Evolutionary conservation across 2,329 filamentous ascomycete species (phyloP).

Genomic region (Tolypocladium nubicola): DNA sequence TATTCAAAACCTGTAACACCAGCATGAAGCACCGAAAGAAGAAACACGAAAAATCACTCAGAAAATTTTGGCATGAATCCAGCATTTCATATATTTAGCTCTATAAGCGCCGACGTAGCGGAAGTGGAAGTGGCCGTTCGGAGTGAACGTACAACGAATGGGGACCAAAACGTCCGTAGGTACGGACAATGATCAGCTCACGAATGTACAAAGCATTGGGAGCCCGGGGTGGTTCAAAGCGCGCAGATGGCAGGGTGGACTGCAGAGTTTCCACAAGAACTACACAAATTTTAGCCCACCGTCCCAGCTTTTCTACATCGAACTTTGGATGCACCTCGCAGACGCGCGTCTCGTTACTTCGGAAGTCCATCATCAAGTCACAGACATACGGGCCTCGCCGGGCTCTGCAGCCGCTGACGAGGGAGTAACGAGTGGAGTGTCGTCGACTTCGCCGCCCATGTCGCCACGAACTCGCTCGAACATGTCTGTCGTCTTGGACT

Average conservation of each 20-base stretch:
- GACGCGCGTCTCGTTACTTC: neutral
- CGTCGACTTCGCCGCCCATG: constrained; percentile 76
- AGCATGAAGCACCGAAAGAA: neutral
- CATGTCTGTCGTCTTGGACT: constrained; percentile 95
- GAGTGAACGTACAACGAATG: too few species aligned
- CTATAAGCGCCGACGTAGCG: too few species aligned
- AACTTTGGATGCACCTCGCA: neutral
- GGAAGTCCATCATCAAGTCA: neutral
- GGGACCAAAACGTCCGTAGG: neutral
- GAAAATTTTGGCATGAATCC: too few species aligned
- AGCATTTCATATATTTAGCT: neutral
- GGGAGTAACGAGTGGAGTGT: constrained; percentile 58
- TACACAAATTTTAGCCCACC: too few species aligned
- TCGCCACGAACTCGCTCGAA: constrained; percentile 92
- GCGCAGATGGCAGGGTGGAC: neutral
- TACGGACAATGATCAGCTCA: neutral
- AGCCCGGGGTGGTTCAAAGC: neutral
- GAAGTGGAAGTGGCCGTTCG: too few species aligned
- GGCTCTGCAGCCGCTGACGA: constrained; percentile 40
- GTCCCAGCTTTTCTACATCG: too few species aligned
- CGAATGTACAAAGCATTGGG: neutral
- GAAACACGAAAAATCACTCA: neutral
- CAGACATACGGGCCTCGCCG: constrained; percentile 34
- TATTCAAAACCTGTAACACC: too few species aligned
- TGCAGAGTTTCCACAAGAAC: neutral